Percentiles rank a stretch among this genome's conserved stretches.
These are phyloP conservation scores for Neofusicoccum laricinum DNA, from an alignment of 2,329 filamentous ascomycete species.

Conservation along the genomic window DNA sequence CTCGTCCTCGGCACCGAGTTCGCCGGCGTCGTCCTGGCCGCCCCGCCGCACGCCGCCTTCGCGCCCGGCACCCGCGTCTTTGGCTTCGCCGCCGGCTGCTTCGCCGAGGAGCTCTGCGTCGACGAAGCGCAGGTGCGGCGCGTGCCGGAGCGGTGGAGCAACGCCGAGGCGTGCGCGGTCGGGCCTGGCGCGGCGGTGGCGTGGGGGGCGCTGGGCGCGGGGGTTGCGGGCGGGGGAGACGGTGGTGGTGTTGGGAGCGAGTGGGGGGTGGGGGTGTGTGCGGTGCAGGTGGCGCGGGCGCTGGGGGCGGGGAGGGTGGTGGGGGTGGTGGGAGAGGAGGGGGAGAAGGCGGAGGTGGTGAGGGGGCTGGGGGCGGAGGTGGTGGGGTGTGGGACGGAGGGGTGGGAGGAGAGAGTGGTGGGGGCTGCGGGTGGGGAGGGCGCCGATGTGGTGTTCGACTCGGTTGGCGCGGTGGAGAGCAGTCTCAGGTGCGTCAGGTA, in stretches of 20 bases:
- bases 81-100: conserved; percentile 52
- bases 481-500: conserved; percentile 55
- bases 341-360: conserved; percentile 44
- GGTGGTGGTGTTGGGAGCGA: conserved; percentile 55
- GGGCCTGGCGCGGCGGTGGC: conserved; percentile 54
- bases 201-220: conserved; percentile 49
- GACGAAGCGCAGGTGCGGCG: conserved; percentile 38
- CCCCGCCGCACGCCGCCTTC: conserved; percentile 37
- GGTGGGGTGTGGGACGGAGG: conserved; percentile 40
- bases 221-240: conserved; percentile 46
- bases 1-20: conserved; percentile 63
- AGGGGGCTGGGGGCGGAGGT: conserved; percentile 40
- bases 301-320: conserved; percentile 51
- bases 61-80: conserved; percentile 53
- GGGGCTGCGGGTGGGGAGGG: conserved; percentile 49
- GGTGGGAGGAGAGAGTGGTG: conserved; percentile 54
- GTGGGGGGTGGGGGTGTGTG: conserved; percentile 57
- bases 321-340: conserved; percentile 48
- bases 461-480: conserved; percentile 55
- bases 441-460: conserved; percentile 58
- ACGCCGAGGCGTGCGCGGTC: conserved; percentile 52
- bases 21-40: conserved; percentile 49
- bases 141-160: conserved; percentile 47
- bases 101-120: conserved; percentile 51
- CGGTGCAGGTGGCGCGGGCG: conserved; percentile 54